phyloP scores from a whole-genome alignment of 768 basidiomycete genomes.

The Gymnopilus dilepis region DNA sequence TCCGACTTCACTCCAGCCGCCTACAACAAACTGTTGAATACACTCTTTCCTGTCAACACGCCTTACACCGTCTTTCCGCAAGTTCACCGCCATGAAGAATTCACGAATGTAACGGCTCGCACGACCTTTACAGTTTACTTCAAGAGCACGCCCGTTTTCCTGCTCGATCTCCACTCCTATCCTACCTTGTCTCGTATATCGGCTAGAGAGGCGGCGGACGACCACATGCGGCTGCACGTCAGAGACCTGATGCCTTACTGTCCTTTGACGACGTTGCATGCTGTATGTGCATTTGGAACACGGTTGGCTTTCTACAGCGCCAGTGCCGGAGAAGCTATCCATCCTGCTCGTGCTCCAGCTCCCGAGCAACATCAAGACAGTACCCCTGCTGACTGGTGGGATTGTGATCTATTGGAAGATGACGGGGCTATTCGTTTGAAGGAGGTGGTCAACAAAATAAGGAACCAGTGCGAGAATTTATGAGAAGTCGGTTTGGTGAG shows the following conservation, averaged over 20 bases:
- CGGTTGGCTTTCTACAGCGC: constrained; percentile 35
- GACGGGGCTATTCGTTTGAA: constrained; percentile 36
- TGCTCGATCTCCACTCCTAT: constrained; percentile 36
- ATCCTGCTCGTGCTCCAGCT: constrained; percentile 19
- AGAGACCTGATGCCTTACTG: constrained; percentile 31
- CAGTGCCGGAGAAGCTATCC: constrained; percentile 14
- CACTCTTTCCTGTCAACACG: constrained; percentile 38
- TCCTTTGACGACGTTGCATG: constrained; percentile 32
- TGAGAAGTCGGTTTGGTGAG: background rate
- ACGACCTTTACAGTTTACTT: constrained; percentile 33
- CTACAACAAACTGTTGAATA: constrained; percentile 42
- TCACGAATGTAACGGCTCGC: constrained; percentile 9
- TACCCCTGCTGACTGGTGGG: constrained; percentile 39
- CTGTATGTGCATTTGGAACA: constrained; percentile 39
- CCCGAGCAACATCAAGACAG: constrained; percentile 24
- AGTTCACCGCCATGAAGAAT: constrained; percentile 24
- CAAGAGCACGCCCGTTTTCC: constrained; percentile 34
- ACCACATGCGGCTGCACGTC: constrained; percentile 30
- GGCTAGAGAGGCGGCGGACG: constrained; percentile 32
- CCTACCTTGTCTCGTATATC: constrained; percentile 26
- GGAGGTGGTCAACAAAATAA: constrained; percentile 34
- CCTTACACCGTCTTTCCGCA: constrained; percentile 39
- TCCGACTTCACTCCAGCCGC: constrained; percentile 31
- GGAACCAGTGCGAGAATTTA: constrained; percentile 27
- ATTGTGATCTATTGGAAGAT: constrained; percentile 39